Evolutionary conservation across 1,284 basidiomycete species (phyloP).

Genomic region (Melampsora larici-populina): DNA sequence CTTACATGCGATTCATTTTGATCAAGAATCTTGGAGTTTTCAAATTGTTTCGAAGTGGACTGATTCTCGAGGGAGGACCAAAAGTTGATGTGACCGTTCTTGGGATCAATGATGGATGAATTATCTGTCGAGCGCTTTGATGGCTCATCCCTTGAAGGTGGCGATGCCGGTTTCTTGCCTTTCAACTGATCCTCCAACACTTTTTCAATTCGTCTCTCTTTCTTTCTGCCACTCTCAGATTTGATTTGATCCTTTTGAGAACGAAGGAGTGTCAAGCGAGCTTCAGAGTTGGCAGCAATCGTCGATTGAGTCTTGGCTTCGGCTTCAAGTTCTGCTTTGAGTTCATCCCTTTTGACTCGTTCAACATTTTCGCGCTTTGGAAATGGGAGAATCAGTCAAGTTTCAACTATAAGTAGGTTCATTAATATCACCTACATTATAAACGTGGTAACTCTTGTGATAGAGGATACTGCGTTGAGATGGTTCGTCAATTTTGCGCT

Average conservation of each 20-base stretch:
- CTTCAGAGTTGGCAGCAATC: constrained; percentile 40
- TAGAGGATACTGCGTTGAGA: constrained; percentile 18
- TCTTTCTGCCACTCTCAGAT: constrained; percentile 17
- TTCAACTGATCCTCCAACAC: constrained; percentile 39
- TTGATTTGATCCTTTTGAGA: constrained; percentile 29
- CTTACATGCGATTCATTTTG: constrained; percentile 35
- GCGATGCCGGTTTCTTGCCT: constrained; percentile 12
- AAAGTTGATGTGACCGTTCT: constrained; percentile 42
- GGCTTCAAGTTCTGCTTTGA: constrained; percentile 31
- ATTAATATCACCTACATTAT: constrained; percentile 16
- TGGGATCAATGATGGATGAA: constrained; percentile 38
- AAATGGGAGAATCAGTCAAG: not conserved
- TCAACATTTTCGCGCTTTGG: constrained; percentile 37
- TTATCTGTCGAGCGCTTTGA: constrained; percentile 13
- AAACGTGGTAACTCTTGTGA: constrained; percentile 42
- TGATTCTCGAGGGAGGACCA: constrained; percentile 35
- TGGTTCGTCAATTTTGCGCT: not conserved
- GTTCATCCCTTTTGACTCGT: constrained; percentile 38
- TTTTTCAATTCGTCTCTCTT: constrained; percentile 26
- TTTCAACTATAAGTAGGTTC: not conserved
- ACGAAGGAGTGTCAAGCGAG: constrained; percentile 22
- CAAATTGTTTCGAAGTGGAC: constrained; percentile 37
- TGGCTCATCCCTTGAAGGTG: not conserved
- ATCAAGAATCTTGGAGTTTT: constrained; percentile 1
- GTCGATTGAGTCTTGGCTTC: constrained; percentile 39